A percentile compares a stretch with the other conserved stretches of the same genome.
These are phyloP conservation scores for Globisporangium spinosum DNA, from an alignment of 352 stramenopile species.

Conservation along the genomic window DNA sequence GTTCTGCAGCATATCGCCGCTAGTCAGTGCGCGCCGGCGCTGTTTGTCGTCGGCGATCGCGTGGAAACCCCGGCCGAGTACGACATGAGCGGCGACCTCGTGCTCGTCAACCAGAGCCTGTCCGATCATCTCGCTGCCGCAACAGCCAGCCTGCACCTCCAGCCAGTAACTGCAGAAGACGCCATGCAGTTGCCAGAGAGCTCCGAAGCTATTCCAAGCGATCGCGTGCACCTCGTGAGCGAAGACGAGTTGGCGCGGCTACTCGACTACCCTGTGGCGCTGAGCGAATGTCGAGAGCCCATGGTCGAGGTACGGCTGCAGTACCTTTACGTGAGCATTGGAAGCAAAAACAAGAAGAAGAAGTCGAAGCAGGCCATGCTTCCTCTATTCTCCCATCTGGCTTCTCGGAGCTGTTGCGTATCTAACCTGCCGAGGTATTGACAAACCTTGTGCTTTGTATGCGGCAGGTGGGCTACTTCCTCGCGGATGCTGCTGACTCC, in stretches of 20 bases:
- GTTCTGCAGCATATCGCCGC: constrained; percentile 18
- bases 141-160: constrained; percentile 21
- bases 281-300: constrained; percentile 46
- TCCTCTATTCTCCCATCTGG: neutral
- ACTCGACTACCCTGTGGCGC: constrained; percentile 62
- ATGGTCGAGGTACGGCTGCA: constrained; percentile 57
- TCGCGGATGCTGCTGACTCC: constrained; percentile 1
- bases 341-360: no score
- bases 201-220: neutral
- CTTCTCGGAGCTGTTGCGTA: neutral
- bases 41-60: constrained; percentile 26
- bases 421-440: neutral
- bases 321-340: no score
- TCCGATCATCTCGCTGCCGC: constrained; percentile 13
- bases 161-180: neutral
- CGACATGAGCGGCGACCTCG: constrained; percentile 38
- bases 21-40: constrained; percentile 2
- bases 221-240: constrained; percentile 17
- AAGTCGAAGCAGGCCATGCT: neutral
- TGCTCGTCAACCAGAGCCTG: constrained; percentile 41
- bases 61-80: constrained; percentile 48
- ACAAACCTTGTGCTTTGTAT: neutral
- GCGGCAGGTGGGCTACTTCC: constrained; percentile 60
- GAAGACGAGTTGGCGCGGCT: constrained; percentile 39
- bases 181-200: neutral